phyloP scores from a whole-genome alignment of 1,284 basidiomycete species.

The Trichosporon sp. region DNA sequence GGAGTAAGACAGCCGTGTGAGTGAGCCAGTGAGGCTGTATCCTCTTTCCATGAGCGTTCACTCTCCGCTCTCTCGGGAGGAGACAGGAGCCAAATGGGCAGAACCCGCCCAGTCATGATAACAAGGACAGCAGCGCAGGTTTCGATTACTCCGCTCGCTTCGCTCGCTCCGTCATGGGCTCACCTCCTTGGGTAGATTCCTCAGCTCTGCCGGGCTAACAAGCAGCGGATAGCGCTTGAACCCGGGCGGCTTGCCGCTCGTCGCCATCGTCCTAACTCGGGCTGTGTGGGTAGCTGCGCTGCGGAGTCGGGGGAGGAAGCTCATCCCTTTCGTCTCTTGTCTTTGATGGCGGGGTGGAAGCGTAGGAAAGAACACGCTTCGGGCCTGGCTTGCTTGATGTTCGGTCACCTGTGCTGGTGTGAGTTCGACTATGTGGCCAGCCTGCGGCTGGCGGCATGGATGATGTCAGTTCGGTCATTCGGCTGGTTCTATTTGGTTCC shows the following conservation, averaged over 20 bases:
- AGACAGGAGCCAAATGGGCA: neutral
- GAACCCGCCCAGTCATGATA: neutral
- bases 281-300: neutral
- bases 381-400: too few relatives aligned
- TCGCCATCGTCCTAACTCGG: neutral
- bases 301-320: slow-evolving; percentile 5
- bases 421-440: too few relatives aligned
- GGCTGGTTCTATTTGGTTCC: too few relatives aligned
- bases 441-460: too few relatives aligned
- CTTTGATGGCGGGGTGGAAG: neutral
- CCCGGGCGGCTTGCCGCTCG: neutral
- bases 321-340: neutral
- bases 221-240: slow-evolving; percentile 4
- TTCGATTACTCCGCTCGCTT: neutral
- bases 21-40: too few relatives aligned
- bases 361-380: neutral
- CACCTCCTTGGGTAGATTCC: slow-evolving; percentile 16
- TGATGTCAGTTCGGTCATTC: too few relatives aligned
- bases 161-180: neutral
- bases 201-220: neutral
- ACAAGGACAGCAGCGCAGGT: too few relatives aligned
- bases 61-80: neutral
- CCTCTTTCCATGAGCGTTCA: too few relatives aligned
- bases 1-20: neutral
- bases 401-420: too few relatives aligned